Base-by-base conservation (phyloP, 2,329 filamentous ascomycete genomes). In the Phialophora verrucosa region DNA sequence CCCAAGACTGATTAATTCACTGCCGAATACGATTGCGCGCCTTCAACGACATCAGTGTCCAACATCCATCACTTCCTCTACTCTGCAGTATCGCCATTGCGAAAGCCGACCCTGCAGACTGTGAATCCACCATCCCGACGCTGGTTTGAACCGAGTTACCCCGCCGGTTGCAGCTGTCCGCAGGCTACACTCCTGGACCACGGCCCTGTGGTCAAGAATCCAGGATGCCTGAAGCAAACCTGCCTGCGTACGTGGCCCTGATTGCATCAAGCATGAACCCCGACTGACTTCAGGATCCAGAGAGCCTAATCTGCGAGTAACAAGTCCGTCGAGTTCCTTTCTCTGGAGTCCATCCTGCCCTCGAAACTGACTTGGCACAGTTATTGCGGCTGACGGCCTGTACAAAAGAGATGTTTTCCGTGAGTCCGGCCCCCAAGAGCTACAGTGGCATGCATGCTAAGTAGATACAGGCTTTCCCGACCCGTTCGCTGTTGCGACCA, bases 381-480 rank as follows among this genome's bases (percentile, higher is more conserved):
- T 99, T 83, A 97, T 99, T 83, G 95, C 95, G 74, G 95, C 95
- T 74, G 95, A 99, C 85, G 95, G 95, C 68, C 85, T 99, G 72
- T 98, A 97, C 85, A 99, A 98, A 85, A 90, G 95, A 81, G 95
- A 99, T 91, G 93, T 99, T 69, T 98, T 99, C 82, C 88, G 95
- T 98, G 90, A 75, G 92, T 88, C 63, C 12, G 27, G 65, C 35
- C 50, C 42, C 25, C 25, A 49, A 25, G 59, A 59, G 17, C 25
- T 59, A 29, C 62, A 27, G 38, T 31, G 17, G 32, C 17, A 31
- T 23, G 32, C 49, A 53, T 62, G 55, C 50, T 69, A 38, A 69
- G 29, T 62, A 23, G 20, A 17, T 50, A 50, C 74, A 98, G 95
- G 94, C 77, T 97, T 98, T 73, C 95, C 95, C 66, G 95, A 99